Evolutionary conservation across 2,329 filamentous ascomycete species (phyloP).

Genomic region (Catunica adiposa): DNA sequence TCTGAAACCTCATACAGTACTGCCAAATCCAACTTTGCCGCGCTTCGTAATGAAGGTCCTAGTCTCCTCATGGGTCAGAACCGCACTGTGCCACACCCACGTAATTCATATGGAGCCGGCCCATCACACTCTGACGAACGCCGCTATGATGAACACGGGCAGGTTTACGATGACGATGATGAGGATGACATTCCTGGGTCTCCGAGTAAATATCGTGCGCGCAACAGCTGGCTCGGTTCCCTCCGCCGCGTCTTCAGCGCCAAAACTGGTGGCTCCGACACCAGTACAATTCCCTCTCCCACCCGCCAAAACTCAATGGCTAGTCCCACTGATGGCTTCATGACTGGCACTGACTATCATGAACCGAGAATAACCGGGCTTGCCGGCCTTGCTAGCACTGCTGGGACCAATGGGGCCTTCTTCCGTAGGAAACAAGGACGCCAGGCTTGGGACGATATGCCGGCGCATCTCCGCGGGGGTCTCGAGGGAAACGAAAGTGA

Average conservation of each 20-base stretch:
- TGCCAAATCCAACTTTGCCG: constrained; percentile 35
- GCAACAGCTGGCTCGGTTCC: constrained; percentile 51
- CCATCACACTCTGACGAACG: constrained; percentile 14
- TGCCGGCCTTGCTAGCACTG: constrained; percentile 23
- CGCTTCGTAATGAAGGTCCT: constrained; percentile 37
- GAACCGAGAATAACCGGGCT: constrained; percentile 29
- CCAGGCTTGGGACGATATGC: constrained; percentile 32
- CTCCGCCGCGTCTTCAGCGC: constrained; percentile 46
- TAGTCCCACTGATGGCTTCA: constrained; percentile 22
- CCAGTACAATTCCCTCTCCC: constrained; percentile 18
- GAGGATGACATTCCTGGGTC: constrained; percentile 29
- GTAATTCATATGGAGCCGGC: constrained; percentile 13
- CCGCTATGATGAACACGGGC: constrained; percentile 21
- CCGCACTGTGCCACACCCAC: neutral
- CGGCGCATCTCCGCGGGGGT: constrained; percentile 17
- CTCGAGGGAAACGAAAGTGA: constrained; percentile 38
- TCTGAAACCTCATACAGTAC: constrained; percentile 34
- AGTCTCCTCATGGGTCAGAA: constrained; percentile 25
- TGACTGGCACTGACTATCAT: constrained; percentile 23
- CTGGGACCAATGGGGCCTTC: constrained; percentile 22
- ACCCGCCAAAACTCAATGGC: constrained; percentile 16
- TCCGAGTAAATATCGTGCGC: constrained; percentile 39
- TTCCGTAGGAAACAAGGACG: constrained; percentile 39
- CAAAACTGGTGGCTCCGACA: constrained; percentile 19
- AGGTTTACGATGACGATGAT: constrained; percentile 22